Evolutionary conservation across 2,329 filamentous ascomycete species (phyloP), one percentile per base, ranked within the genome.

Genomic region (Penicillium frequentans): DNA sequence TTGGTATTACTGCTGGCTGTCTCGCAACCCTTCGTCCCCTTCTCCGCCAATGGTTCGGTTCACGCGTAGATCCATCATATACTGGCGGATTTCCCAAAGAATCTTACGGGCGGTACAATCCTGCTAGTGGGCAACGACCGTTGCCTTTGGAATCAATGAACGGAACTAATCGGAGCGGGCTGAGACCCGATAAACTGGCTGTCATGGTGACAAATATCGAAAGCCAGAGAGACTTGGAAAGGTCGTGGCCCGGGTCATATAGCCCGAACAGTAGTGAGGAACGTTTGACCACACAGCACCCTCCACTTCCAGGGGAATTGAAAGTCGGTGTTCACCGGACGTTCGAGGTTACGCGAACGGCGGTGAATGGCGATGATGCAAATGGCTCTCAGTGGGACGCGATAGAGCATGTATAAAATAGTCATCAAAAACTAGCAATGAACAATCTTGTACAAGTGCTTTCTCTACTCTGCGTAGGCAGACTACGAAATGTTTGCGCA

Each of bases 1-100:
- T 75, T 0, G 72, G 75, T 4, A 79, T 80, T 48, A 73, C 73
- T 3, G 80, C 81, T 8, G 78, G 74, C 3, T 77, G 74, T 59
- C 72, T 82, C 16, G 79, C 79, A 14, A 81, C 79, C 0, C 71
- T 82, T 1, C 76, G 79, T 2, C 81, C 81, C 0, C 73, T 83
- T 0, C 67, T 82, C 9, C 76, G 71, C 21, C 31, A 72, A 31
- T 61, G 68, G 46, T 59, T 66, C 16, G 66, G 69, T 19, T 63
- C 65, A 5, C 47, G 37, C 31, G 44, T 58, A 27, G 60, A 62
- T 3, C 63, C 67, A 53, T 55, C 60, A 2, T 54, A 37, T 19
- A n/a, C 63, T 11, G 64, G 66, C 14, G 29, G 29, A 0, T 65
- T 67, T 19, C 66, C 66, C 3, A 54, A 57, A 2, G 50, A 29